phyloP scores from a whole-genome alignment of 1,284 basidiomycete species.

The Sporisorium exsertum region DNA sequence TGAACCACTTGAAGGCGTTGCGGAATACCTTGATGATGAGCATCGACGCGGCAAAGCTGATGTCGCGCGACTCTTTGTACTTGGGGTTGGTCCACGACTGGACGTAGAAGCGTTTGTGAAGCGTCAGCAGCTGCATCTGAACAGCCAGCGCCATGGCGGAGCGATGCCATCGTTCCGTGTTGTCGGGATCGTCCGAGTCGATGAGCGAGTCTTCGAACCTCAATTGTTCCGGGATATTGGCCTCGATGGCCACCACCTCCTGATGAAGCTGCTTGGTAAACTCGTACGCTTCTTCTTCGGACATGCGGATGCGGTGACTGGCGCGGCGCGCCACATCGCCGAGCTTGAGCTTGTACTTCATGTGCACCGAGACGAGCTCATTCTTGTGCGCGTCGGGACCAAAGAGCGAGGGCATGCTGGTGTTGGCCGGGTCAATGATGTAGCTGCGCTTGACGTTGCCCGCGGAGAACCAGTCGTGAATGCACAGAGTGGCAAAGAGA shows the following conservation, averaged over 20 bases:
- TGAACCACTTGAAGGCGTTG: slow-evolving; percentile 58
- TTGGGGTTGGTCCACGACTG: slow-evolving; percentile 58
- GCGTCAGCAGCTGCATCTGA: slow-evolving; percentile 33
- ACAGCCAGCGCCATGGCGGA: slow-evolving; percentile 36
- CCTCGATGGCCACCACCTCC: slow-evolving; percentile 50
- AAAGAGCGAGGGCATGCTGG: slow-evolving; percentile 45
- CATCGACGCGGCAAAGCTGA: slow-evolving; percentile 56
- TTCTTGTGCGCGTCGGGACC: slow-evolving; percentile 44
- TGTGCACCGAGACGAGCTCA: slow-evolving; percentile 34
- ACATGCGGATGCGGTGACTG: slow-evolving; percentile 49
- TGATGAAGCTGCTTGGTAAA: slow-evolving; percentile 55
- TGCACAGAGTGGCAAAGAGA: slow-evolving; percentile 48
- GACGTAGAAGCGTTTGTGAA: slow-evolving; percentile 64
- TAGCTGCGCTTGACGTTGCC: slow-evolving; percentile 53
- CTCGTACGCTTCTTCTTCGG: slow-evolving; percentile 49
- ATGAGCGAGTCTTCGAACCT: slow-evolving; percentile 51
- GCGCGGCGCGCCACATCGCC: slow-evolving; percentile 49
- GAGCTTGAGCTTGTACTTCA: slow-evolving; percentile 47
- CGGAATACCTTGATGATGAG: slow-evolving; percentile 58
- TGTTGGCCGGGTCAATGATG: slow-evolving; percentile 46
- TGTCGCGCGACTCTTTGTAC: slow-evolving; percentile 58
- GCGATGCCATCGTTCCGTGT: slow-evolving; percentile 32
- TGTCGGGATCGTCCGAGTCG: slow-evolving; percentile 32
- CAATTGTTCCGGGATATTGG: slow-evolving; percentile 40
- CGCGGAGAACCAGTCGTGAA: slow-evolving; percentile 52